Evolutionary conservation across 176 grass and related monocot species (phyloP), one percentile per base, ranked within the genome.

Genomic region (Elymus sibiricus): DNA sequence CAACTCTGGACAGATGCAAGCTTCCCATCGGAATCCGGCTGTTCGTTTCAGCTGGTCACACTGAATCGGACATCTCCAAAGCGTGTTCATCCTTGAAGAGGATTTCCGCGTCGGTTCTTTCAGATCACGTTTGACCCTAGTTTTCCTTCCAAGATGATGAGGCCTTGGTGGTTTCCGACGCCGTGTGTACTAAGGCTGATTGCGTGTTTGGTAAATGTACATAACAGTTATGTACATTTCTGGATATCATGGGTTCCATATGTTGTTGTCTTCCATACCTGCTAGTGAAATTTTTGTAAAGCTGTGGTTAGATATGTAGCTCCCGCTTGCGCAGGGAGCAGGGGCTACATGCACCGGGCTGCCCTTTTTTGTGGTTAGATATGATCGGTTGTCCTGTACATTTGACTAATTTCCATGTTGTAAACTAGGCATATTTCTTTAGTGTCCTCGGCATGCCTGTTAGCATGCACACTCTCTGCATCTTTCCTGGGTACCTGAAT

Each of bases 1-100:
- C 96, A 82, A 62, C 42, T 81, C 29, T 98, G 81, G 93, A 98
- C 77, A 94, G 86, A 71, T 95, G 96, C 85, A 89, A 82, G 27
- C 93, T 98, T 51, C 93, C 93, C 1, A 10, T 92, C 76, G 96
- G 96, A 76, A 92, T 98, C 51, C 86, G 93, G 39, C 24, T 98
- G 25, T 94, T 94, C 32, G 81, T 95, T 55, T 98, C 96, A 77
- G 93, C 88, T 3, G 86, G 88, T 6, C 96, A 95, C 69, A 88
- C 90, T 4, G 86, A 95, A 85, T 90, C 84, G 8, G 96, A 98
- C 70, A 82, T 95, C 84, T 69, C 85, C 31, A 89, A 73, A 80
- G 78, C 74, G 56, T 90, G 86, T 17, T 76, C 88, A 29, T 93
- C 91, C 34, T 88, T 98, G 86, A 95, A 90, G 85, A 89, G 88